Conservation (phyloP, 179 eudicot genomes). For the Silene coronaria region DNA sequence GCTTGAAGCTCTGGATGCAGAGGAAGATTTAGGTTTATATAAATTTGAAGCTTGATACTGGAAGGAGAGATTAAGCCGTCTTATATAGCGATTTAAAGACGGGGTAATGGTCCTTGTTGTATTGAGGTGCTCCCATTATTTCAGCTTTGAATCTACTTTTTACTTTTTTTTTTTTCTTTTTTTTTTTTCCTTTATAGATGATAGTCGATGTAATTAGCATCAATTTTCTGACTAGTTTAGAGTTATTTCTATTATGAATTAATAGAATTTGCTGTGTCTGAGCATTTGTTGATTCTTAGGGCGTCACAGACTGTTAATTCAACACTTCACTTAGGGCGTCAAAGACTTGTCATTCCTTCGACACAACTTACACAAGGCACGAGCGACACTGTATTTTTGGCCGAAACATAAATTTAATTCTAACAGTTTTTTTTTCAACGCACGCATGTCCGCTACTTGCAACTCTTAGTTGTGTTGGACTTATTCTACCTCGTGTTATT, state of each 20-base stretch:
- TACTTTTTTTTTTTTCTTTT: neutral
- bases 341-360: neutral
- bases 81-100: constrained; percentile 22
- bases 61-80: constrained; percentile 9
- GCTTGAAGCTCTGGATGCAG: neutral
- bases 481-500: neutral
- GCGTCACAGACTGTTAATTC: neutral
- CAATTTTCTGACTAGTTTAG: constrained; percentile 8
- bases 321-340: neutral
- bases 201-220: constrained; percentile 12
- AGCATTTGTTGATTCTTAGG: neutral
- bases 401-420: neutral
- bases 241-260: no score
- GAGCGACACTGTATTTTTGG: neutral
- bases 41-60: constrained; percentile 20
- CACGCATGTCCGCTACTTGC: neutral
- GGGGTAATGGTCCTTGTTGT: neutral
- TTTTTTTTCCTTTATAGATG: neutral
- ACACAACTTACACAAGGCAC: neutral
- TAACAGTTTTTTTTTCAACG: neutral
- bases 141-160: constrained; percentile 23
- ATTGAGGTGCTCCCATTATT: constrained; percentile 1
- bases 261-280: neutral
- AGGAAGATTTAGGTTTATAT: constrained; percentile 2
- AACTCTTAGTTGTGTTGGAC: neutral